Evolutionary conservation across 257 asterid genomes (phyloP), one percentile per base, ranked within the genome.

Genomic region (Przewalskia tangutica): DNA sequence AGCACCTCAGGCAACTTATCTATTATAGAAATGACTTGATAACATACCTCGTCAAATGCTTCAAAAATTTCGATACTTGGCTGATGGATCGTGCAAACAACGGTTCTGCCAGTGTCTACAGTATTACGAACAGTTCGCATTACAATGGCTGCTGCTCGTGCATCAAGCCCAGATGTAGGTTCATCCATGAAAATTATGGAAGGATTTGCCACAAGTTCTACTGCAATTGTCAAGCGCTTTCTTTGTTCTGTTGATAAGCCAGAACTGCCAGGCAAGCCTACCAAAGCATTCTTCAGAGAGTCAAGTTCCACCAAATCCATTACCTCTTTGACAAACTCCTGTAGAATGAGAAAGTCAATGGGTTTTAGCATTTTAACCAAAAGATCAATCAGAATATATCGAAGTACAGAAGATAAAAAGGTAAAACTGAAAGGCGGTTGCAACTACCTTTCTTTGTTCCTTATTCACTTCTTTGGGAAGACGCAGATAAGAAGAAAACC

Each of bases 121-220:
- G 98, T 95, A 86, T 95, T 95, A 36, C 98, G 93, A 48, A 95
- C 97, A 36, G 98, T 92, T 82, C 98, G 87, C 98, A 95, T 95
- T 20, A 93, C 98, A 81, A 95, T 95, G 77, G 98, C 98, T n/a
- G 98, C 98, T 58, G 98, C 98, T 73, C 98, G 91, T 55, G 98
- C 98, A 85, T 95, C 98, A 44, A 95, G 97, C 48, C 98, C 97
- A 3, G 98, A 93, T 65, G 98, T 95, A 8, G 98, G 98, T 85
- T 95, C 98, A 80, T 95, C 98, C 98, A 95, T 95, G 81, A 95
- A 95, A 80, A 95, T 91, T 85, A 95, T 93, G 8, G 98, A 92
- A 42, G 99, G 99, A 85, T 95, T 95, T 55, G 97, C 97, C 36
- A 95, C 99, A 67, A 95, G 97, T 85, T 95, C 99, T 77, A 93